phyloP scores from a whole-genome alignment of 352 stramenopile genomes.

The Salisapilia sapeloensis region DNA sequence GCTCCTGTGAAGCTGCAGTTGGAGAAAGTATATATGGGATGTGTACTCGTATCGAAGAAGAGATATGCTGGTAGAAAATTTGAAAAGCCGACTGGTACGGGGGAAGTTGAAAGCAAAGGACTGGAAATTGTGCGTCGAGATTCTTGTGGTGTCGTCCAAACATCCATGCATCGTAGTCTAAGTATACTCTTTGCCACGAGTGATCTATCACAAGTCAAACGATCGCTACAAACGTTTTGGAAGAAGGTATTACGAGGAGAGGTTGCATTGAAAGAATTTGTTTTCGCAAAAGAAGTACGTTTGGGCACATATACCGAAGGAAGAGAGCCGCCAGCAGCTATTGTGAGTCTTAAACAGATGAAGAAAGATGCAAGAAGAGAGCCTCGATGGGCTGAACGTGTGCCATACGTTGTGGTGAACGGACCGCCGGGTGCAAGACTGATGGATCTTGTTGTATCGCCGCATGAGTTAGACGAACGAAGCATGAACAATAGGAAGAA shows the following conservation, averaged over 20 bases:
- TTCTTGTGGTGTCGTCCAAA: constrained; percentile 80
- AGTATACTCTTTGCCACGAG: constrained; percentile 45
- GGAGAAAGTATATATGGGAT: constrained; percentile 88
- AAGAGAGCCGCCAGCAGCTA: constrained; percentile 51
- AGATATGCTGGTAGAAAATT: constrained; percentile 85
- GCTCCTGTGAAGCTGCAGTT: constrained; percentile 70
- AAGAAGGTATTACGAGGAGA: constrained; percentile 41
- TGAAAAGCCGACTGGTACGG: constrained; percentile 33
- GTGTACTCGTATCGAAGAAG: constrained; percentile 91
- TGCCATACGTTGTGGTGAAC: constrained; percentile 86
- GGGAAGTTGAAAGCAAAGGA: constrained; percentile 81
- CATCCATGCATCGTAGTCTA: constrained; percentile 43
- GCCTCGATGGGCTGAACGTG: constrained; percentile 68
- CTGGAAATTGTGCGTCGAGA: constrained; percentile 87
- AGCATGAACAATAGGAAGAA: constrained; percentile 12
- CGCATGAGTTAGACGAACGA: constrained; percentile 22
- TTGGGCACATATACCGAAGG: constrained; percentile 59
- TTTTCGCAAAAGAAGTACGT: constrained; percentile 77
- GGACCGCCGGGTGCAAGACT: constrained; percentile 69
- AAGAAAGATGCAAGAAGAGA: constrained; percentile 52
- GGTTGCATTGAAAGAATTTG: constrained; percentile 53
- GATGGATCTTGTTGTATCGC: constrained; percentile 83
- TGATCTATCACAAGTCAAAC: constrained; percentile 57
- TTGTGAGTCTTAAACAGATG: constrained; percentile 72
- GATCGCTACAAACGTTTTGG: constrained; percentile 42